Evolutionary conservation across 805 yeast genomes (phyloP).

Genomic region (Ogataea philodendri): DNA sequence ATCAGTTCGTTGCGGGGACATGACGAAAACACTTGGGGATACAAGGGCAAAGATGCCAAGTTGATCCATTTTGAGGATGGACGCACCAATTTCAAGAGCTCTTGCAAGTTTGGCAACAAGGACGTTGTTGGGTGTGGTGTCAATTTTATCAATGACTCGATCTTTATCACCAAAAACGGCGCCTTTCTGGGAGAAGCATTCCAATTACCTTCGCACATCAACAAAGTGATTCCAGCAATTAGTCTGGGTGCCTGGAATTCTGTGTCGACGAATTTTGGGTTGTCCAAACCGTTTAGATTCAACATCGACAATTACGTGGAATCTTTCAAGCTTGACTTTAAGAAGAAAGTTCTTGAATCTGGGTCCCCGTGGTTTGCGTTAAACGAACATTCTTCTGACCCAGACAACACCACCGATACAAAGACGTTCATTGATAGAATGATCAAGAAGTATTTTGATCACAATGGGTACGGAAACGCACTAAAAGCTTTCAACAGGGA

Average conservation of each 20-base stretch:
- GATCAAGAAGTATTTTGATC: slow-evolving; percentile 49
- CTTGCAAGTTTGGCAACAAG: slow-evolving; percentile 47
- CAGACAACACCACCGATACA: slow-evolving; percentile 21
- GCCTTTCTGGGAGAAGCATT: slow-evolving; percentile 56
- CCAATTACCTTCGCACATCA: slow-evolving; percentile 35
- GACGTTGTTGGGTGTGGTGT: slow-evolving; percentile 86
- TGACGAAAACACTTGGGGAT: slow-evolving; percentile 49
- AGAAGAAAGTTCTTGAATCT: slow-evolving; percentile 20
- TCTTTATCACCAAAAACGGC: slow-evolving; percentile 85
- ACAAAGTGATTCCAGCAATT: slow-evolving; percentile 44
- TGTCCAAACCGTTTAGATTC: slow-evolving; percentile 42
- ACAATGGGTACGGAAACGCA: slow-evolving; percentile 56
- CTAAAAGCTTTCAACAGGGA: slow-evolving; percentile 53
- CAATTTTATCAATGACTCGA: slow-evolving; percentile 57
- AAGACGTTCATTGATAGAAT: slow-evolving; percentile 21
- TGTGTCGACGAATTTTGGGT: slow-evolving; percentile 55
- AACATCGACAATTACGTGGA: slow-evolving; percentile 48
- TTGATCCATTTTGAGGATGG: slow-evolving; percentile 38
- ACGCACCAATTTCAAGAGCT: slow-evolving; percentile 37
- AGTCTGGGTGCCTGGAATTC: slow-evolving; percentile 44
- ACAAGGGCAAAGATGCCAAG: slow-evolving; percentile 51
- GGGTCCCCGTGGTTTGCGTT: slow-evolving; percentile 13
- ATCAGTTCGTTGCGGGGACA: slow-evolving; percentile 45
- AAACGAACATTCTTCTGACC: slow-evolving; percentile 8
- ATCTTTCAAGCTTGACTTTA: slow-evolving; percentile 33